These are phyloP conservation scores for Pseudogymnoascus sp. DNA, from an alignment of 2,329 filamentous ascomycete species.

Conservation along the genomic window DNA sequence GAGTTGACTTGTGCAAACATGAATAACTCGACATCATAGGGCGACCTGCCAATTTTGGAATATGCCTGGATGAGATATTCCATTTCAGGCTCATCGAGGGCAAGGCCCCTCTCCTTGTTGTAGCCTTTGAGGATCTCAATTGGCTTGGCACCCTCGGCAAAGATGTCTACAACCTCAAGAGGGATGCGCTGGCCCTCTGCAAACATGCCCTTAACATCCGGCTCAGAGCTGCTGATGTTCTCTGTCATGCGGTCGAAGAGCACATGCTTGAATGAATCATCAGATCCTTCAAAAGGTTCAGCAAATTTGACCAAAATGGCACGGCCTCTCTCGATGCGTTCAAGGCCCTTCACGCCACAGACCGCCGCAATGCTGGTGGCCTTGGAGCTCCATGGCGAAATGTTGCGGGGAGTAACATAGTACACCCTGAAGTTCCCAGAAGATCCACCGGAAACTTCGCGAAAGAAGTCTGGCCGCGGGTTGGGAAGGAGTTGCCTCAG, in stretches of 20 bases:
- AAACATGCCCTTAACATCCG: constrained; percentile 71
- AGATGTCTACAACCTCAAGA: constrained; percentile 70
- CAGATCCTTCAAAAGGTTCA: constrained; percentile 38
- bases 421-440: constrained; percentile 16
- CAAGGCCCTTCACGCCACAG: constrained; percentile 67
- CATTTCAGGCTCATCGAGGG: constrained; percentile 81
- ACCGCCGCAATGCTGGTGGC: constrained; percentile 90
- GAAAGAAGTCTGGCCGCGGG: neutral
- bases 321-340: constrained; percentile 81
- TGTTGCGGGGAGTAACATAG: constrained; percentile 74
- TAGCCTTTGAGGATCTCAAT: constrained; percentile 70
- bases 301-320: constrained; percentile 63
- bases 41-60: constrained; percentile 53
- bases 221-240: constrained; percentile 58
- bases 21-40: constrained; percentile 90
- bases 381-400: constrained; percentile 96
- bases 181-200: constrained; percentile 55
- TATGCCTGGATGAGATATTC: constrained; percentile 88
- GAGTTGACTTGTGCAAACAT: constrained; percentile 99
- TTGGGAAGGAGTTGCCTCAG: constrained; percentile 22
- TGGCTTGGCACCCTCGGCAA: constrained; percentile 56
- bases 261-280: constrained; percentile 57
- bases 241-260: constrained; percentile 97
- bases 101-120: constrained; percentile 76
- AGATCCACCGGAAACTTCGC: neutral